A percentile compares a stretch with the other conserved stretches of the same genome.
Evolutionary conservation across 306 rosid species (phyloP).

Genomic region (Quercus aquifolioides): DNA sequence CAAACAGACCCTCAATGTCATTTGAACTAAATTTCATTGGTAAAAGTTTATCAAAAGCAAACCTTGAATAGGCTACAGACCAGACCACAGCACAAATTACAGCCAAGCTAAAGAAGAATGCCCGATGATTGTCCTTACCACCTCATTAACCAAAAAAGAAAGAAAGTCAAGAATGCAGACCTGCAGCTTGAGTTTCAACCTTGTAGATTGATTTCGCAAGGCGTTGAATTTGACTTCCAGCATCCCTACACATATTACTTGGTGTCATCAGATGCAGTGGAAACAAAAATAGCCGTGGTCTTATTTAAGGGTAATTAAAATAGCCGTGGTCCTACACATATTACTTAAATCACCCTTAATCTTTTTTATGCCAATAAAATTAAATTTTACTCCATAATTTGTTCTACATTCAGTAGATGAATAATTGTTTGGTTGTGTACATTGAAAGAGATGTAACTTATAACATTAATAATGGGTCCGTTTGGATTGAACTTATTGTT

Average conservation of each 20-base stretch:
- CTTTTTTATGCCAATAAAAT: too few relatives aligned
- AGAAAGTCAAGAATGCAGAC: slow-evolving; percentile 28
- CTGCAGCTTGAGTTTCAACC: slow-evolving; percentile 68
- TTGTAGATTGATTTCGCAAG: slow-evolving; percentile 59
- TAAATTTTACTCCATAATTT: too few relatives aligned
- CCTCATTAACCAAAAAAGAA: not conserved
- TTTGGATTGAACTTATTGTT: too few relatives aligned
- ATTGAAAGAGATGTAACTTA: too few relatives aligned
- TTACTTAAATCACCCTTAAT: too few relatives aligned
- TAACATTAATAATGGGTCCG: too few relatives aligned
- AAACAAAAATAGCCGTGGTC: not conserved
- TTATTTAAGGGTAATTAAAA: not conserved
- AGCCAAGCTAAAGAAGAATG: not conserved
- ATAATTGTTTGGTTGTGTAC: too few relatives aligned
- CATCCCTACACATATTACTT: slow-evolving; percentile 41
- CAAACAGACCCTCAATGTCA: too few relatives aligned
- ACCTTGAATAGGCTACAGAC: not conserved
- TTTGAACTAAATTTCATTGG: not conserved
- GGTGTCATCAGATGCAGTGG: slow-evolving; percentile 10
- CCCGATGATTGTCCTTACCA: not conserved
- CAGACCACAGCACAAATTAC: not conserved
- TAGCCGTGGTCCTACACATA: too few relatives aligned
- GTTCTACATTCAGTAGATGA: too few relatives aligned
- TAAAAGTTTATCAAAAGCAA: not conserved
- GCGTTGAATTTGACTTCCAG: slow-evolving; percentile 65